Evolutionary conservation across 352 stramenopile genomes (phyloP).

Genomic region (Pythium sp.): DNA sequence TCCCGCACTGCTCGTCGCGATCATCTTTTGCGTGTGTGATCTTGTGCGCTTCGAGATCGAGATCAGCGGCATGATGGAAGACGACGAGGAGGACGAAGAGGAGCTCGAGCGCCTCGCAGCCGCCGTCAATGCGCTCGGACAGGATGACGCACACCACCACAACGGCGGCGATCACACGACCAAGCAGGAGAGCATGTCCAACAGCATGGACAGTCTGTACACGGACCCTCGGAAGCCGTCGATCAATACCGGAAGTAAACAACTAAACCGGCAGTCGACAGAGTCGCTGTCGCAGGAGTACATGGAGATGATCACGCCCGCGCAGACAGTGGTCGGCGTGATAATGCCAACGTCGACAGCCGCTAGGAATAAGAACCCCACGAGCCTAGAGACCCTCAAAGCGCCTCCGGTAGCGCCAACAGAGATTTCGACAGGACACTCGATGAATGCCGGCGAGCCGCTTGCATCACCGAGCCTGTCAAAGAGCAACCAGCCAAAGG

Average conservation of each 20-base stretch:
- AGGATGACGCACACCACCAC: not conserved
- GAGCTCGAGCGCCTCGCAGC: slow-evolving; percentile 20
- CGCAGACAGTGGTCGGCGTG: not conserved
- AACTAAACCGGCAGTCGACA: slow-evolving; percentile 15
- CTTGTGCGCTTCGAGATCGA: slow-evolving; percentile 74
- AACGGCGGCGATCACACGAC: not conserved
- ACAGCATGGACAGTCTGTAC: not conserved
- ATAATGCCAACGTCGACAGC: not conserved
- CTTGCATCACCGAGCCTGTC: slow-evolving; percentile 2
- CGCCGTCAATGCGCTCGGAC: slow-evolving; percentile 2
- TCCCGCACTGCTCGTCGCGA: slow-evolving; percentile 58
- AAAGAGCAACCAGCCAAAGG: not conserved
- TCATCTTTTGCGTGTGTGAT: slow-evolving; percentile 71
- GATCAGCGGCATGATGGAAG: slow-evolving; percentile 60
- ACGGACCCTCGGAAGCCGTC: slow-evolving; percentile 1
- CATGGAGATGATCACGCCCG: slow-evolving; percentile 14
- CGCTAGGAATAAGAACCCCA: not conserved
- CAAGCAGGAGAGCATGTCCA: slow-evolving; percentile 1
- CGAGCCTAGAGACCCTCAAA: slow-evolving; percentile 10
- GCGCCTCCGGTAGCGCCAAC: not conserved
- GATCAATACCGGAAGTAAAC: not conserved
- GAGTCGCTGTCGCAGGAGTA: slow-evolving; percentile 16
- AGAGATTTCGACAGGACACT: not conserved
- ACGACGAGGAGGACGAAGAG: slow-evolving; percentile 30
- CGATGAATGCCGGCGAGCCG: not conserved